Percentiles rank a stretch among this genome's conserved stretches.
Evolutionary conservation across 257 asterid genomes (phyloP).

Genomic region (Solanum etuberosum): DNA sequence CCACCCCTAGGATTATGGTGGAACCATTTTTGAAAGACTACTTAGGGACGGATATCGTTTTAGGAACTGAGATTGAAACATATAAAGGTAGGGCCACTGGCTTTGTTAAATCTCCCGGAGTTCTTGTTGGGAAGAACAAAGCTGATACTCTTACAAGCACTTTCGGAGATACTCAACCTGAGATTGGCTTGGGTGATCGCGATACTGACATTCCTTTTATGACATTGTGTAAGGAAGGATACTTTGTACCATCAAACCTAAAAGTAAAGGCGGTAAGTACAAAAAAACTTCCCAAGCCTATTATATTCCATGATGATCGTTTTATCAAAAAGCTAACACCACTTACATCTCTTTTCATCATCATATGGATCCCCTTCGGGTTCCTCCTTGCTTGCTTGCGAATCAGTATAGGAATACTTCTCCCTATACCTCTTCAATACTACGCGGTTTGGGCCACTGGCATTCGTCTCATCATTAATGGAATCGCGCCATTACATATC

Average conservation of each 20-base stretch:
- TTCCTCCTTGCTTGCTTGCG: slow-evolving; percentile 8
- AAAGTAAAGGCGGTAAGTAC: neutral
- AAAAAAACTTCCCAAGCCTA: slow-evolving; percentile 14
- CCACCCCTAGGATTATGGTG: slow-evolving; percentile 22
- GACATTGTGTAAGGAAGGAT: slow-evolving; percentile 17
- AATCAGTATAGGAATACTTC: neutral
- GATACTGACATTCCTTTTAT: slow-evolving; percentile 15
- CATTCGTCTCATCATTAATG: slow-evolving; percentile 1
- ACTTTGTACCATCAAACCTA: neutral
- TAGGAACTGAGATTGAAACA: slow-evolving; percentile 25
- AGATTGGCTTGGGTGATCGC: slow-evolving; percentile 22
- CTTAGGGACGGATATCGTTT: slow-evolving; percentile 8
- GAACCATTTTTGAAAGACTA: slow-evolving; percentile 16
- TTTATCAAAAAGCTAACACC: slow-evolving; percentile 27
- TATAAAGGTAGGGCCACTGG: slow-evolving; percentile 24
- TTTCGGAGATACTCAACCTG: slow-evolving; percentile 2
- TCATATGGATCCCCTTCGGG: slow-evolving; percentile 30
- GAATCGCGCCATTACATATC: slow-evolving; percentile 2
- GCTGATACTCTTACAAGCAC: slow-evolving; percentile 8
- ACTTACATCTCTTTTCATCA: slow-evolving; percentile 6
- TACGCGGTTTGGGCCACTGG: neutral
- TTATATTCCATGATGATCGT: slow-evolving; percentile 31
- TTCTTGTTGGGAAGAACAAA: slow-evolving; percentile 22
- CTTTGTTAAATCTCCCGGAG: slow-evolving; percentile 5
- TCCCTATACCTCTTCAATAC: neutral